These are phyloP conservation scores for Mediolabrus comicus DNA, from an alignment of 108 stramenopile genomes.

Conservation along the genomic window DNA sequence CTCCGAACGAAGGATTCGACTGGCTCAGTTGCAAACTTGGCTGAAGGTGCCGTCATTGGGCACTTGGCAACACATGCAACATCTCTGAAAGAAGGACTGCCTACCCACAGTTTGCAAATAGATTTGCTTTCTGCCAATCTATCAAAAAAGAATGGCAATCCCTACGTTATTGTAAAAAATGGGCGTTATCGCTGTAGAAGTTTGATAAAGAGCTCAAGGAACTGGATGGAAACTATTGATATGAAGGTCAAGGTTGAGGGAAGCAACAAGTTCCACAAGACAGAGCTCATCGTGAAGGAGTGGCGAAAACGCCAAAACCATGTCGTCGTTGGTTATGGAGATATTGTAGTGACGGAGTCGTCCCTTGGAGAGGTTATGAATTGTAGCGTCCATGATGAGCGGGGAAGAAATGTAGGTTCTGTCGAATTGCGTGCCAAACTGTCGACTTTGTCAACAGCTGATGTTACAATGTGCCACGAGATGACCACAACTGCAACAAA, in stretches of 20 bases:
- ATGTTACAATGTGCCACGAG: slow-evolving; percentile 24
- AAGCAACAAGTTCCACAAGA: slow-evolving; percentile 7
- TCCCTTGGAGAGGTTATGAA: not conserved
- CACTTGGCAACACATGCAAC: slow-evolving; percentile 30
- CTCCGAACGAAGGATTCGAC: slow-evolving; percentile 14
- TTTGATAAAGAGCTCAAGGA: slow-evolving; percentile 33
- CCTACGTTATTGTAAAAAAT: slow-evolving; percentile 38
- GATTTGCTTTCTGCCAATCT: slow-evolving; percentile 24
- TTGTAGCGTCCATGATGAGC: slow-evolving; percentile 26
- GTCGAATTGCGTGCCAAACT: slow-evolving; percentile 15
- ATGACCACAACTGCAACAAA: slow-evolving; percentile 25
- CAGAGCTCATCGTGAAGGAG: slow-evolving; percentile 31
- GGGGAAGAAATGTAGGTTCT: slow-evolving; percentile 33
- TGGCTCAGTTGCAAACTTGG: slow-evolving; percentile 2
- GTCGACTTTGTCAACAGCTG: slow-evolving; percentile 8
- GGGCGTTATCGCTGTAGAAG: slow-evolving; percentile 16
- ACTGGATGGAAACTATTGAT: slow-evolving; percentile 31
- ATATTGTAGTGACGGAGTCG: slow-evolving; percentile 11
- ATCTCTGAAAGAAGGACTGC: slow-evolving; percentile 21
- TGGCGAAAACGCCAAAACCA: slow-evolving; percentile 30
- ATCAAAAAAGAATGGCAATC: slow-evolving; percentile 27
- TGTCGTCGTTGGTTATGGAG: slow-evolving; percentile 11
- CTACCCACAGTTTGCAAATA: slow-evolving; percentile 30
- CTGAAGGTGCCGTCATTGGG: slow-evolving; percentile 45
- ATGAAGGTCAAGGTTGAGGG: slow-evolving; percentile 32